phyloP scores from a whole-genome alignment of 768 basidiomycete genomes.

The Wakefieldia striispora region DNA sequence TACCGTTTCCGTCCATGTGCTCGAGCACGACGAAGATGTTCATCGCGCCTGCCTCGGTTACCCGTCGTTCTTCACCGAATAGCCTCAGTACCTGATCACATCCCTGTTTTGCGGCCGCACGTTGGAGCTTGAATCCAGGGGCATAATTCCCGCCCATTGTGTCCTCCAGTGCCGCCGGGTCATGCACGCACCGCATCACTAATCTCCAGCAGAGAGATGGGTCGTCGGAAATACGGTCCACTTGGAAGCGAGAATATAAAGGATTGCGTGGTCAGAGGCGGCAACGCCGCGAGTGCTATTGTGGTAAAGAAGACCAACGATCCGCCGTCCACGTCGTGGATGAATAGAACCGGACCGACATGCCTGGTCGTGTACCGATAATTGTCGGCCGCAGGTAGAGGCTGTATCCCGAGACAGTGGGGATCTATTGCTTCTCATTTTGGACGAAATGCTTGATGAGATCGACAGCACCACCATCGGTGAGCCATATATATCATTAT shows the following conservation, averaged over 20 bases:
- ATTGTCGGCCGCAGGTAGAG: constrained; percentile 86
- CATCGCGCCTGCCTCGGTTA: constrained; percentile 73
- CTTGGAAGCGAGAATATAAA: constrained; percentile 78
- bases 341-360: background rate
- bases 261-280: constrained; percentile 74
- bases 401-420: constrained; percentile 65
- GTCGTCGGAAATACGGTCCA: constrained; percentile 53
- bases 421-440: constrained; percentile 85
- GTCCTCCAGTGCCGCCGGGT: constrained; percentile 71
- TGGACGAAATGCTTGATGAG: constrained; percentile 65
- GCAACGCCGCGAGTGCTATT: constrained; percentile 62
- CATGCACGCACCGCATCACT: constrained; percentile 76
- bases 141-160: constrained; percentile 70
- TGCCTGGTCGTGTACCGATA: constrained; percentile 45
- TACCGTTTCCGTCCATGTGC: constrained; percentile 53
- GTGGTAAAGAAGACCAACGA: background rate
- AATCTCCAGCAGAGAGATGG: constrained; percentile 58
- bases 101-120: constrained; percentile 60
- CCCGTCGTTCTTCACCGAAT: constrained; percentile 54
- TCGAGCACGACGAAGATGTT: constrained; percentile 72
- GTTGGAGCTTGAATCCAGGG: constrained; percentile 60
- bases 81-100: constrained; percentile 83
- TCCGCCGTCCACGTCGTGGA: background rate
- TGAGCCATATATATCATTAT: constrained; percentile 33
- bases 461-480: constrained; percentile 45